These are phyloP conservation scores for Moricandia arvensis DNA, from an alignment of 345 rosid species.

Conservation along the genomic window DNA sequence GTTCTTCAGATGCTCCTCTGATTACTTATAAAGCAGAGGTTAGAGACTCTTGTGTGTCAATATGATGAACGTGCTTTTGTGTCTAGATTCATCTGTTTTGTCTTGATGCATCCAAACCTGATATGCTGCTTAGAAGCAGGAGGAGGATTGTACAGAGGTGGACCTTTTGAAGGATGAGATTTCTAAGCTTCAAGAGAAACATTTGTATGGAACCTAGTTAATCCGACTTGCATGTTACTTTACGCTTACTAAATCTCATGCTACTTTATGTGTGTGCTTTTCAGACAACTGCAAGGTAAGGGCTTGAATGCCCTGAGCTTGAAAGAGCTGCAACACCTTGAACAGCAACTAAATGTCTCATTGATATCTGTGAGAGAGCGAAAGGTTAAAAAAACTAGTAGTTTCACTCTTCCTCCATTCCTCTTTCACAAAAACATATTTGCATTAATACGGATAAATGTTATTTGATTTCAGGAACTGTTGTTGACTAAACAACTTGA, in stretches of 20 bases:
- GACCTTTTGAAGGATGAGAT: slow-evolving; percentile 62
- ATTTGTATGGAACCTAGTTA: slow-evolving; percentile 50
- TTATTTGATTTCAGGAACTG: slow-evolving; percentile 60
- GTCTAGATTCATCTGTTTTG: neutral
- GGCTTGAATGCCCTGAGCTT: slow-evolving; percentile 61
- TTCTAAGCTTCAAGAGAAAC: slow-evolving; percentile 65
- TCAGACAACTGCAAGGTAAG: slow-evolving; percentile 67
- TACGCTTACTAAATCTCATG: neutral
- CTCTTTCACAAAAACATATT: neutral
- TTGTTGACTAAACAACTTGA: slow-evolving; percentile 69
- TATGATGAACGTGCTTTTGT: neutral
- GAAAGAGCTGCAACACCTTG: slow-evolving; percentile 71
- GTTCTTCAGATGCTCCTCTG: slow-evolving; percentile 46
- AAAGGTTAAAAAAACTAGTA: slow-evolving; percentile 47
- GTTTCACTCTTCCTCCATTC: neutral
- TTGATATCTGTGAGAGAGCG: slow-evolving; percentile 66
- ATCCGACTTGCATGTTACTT: neutral
- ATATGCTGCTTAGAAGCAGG: slow-evolving; percentile 39
- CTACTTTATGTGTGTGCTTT: neutral
- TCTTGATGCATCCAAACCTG: neutral
- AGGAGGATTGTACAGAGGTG: slow-evolving; percentile 52
- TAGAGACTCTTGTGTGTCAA: slow-evolving; percentile 12
- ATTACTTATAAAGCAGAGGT: slow-evolving; percentile 61
- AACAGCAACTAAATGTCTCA: slow-evolving; percentile 64
- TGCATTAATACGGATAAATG: slow-evolving; percentile 14